Percentiles rank a stretch among this genome's conserved stretches.
phyloP scores from a whole-genome alignment of 139 green algal genomes.

The Closterium sp. region DNA sequence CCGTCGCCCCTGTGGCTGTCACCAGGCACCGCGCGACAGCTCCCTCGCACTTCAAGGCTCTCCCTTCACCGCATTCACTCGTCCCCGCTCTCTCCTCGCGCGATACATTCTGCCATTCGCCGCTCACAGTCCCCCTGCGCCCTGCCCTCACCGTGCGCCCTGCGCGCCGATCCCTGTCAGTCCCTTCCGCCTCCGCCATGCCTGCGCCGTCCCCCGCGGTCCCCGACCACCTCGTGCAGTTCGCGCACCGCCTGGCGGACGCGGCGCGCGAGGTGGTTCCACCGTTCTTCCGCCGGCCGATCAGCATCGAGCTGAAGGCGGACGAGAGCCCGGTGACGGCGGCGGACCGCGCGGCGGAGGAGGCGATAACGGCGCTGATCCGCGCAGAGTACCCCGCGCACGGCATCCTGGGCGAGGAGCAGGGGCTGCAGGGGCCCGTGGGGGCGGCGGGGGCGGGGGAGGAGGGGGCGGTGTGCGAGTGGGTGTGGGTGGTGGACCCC shows the following conservation, averaged over 20 bases:
- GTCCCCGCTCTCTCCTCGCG: not conserved
- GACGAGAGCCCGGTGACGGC: conserved; percentile 67
- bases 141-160: not conserved
- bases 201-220: not conserved
- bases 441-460: conserved; percentile 21
- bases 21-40: not conserved
- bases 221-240: not conserved
- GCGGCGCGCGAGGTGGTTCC: conserved; percentile 67
- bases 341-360: conserved; percentile 9
- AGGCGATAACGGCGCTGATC: conserved; percentile 2
- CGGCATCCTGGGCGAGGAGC: conserved; percentile 34
- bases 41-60: not conserved
- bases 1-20: not conserved
- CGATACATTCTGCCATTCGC: not conserved
- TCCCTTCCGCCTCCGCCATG: not conserved
- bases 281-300: conserved; percentile 71
- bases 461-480: conserved; percentile 55
- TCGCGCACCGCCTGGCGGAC: conserved; percentile 75
- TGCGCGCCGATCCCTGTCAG: not conserved
- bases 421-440: not conserved
- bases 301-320: conserved; percentile 77
- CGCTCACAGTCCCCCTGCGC: not conserved
- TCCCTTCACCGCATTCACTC: not conserved
- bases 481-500: conserved; percentile 93
- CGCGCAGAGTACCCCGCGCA: conserved; percentile 2